Evolutionary conservation across 108 stramenopile genomes (phyloP).

Genomic region (Skeletonema marinoi): DNA sequence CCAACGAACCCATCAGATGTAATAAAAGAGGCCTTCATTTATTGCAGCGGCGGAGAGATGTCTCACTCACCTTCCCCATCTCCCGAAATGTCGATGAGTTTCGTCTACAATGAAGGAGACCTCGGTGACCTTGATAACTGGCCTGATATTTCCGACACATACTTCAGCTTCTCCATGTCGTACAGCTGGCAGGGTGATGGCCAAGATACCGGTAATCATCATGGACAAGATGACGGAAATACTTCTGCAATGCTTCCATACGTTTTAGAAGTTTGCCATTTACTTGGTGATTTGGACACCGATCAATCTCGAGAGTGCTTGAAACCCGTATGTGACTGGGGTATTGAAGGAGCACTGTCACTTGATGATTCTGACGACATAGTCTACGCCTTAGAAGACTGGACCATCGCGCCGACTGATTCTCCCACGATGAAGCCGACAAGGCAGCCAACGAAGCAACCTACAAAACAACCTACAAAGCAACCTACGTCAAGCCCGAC

Average conservation of each 20-base stretch:
- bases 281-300: constrained; percentile 17
- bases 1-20: not conserved
- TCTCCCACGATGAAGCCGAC: not conserved
- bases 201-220: not conserved
- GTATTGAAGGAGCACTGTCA: constrained; percentile 22
- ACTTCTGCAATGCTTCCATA: constrained; percentile 3
- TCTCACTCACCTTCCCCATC: constrained; percentile 8
- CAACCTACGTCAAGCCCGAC: constrained; percentile 27
- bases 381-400: not conserved
- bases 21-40: not conserved
- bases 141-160: constrained; percentile 1
- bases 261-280: constrained; percentile 24
- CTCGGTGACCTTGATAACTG: not conserved
- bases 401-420: not conserved
- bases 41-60: not conserved
- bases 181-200: constrained; percentile 1
- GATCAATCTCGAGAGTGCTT: constrained; percentile 10
- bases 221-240: not conserved
- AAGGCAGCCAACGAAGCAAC: not conserved
- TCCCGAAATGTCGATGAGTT: constrained; percentile 28
- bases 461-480: constrained; percentile 6
- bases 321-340: constrained; percentile 23
- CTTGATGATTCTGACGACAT: not conserved
- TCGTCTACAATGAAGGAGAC: constrained; percentile 3
- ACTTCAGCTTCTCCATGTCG: constrained; percentile 17